phyloP scores from a whole-genome alignment of 2,329 filamentous ascomycete species.

The Hypomyces perniciosus region DNA sequence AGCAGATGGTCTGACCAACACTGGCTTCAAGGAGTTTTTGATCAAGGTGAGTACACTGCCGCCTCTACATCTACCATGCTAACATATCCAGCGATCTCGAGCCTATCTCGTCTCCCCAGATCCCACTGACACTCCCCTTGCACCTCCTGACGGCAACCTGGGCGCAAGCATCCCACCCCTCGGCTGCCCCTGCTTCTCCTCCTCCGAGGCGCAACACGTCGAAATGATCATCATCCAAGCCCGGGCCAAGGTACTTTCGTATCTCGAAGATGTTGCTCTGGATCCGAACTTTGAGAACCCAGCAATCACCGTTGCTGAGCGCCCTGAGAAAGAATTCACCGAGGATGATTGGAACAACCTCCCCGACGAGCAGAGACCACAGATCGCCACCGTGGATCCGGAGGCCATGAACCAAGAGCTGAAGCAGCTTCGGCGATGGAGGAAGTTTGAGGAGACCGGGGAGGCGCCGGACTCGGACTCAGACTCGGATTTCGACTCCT shows the following conservation, averaged over 20 bases:
- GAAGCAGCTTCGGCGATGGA: conserved; percentile 22
- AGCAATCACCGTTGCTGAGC: not conserved
- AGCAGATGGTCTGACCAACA: conserved; percentile 34
- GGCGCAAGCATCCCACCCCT: conserved; percentile 36
- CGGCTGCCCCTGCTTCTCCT: conserved; percentile 65
- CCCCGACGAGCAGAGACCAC: conserved; percentile 25
- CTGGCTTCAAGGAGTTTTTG: conserved; percentile 44
- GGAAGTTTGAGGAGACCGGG: conserved; percentile 23
- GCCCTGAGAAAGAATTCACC: conserved; percentile 5
- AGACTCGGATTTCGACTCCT: conserved; percentile 17
- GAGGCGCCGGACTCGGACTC: conserved; percentile 19
- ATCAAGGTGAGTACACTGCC: conserved; percentile 36
- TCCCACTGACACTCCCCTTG: conserved; percentile 46
- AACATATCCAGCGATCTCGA: conserved; percentile 44
- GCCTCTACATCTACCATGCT: conserved; percentile 3
- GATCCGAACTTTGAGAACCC: conserved; percentile 33
- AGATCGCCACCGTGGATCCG: conserved; percentile 16
- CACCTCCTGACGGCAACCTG: conserved; percentile 45
- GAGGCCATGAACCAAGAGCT: conserved; percentile 19
- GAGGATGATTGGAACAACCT: conserved; percentile 28
- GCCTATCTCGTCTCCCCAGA: conserved; percentile 53
- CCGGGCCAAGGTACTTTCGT: conserved; percentile 50
- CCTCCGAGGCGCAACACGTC: conserved; percentile 51
- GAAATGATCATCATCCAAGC: conserved; percentile 59
- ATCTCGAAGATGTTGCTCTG: conserved; percentile 52